Evolutionary conservation across 495 filamentous ascomycete species (phyloP), one percentile per base, ranked within the genome.

Genomic region (Cercophora samala): DNA sequence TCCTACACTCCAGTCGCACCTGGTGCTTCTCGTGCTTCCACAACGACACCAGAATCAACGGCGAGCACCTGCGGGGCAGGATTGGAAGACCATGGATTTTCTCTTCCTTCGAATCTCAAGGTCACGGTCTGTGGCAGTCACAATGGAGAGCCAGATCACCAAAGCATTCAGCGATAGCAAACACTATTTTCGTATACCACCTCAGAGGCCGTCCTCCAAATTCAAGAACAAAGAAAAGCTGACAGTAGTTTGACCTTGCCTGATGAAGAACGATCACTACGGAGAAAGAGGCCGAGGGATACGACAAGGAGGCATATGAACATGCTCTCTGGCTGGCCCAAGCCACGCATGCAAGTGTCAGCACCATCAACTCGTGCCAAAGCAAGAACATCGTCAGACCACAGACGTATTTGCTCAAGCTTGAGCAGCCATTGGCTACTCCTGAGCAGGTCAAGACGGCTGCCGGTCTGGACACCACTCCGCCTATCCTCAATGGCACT

Each of bases 261-360:
- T 23, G 23, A 46, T 62, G 64, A 42, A 58, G 60, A 37, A 53
- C 5, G 19, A 52, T 66, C 29, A n/a, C 46, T 8, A 53, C 64
- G 4, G 68, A 70, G 1, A 70, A 67, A 54, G 21, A 67, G 52
- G 64, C 58, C 5, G n/a, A 67, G 53, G 64, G 68, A 4, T 60
- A 62, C 23, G 64, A 70, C 32, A 67, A 65, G 53, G 68, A 70
- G 24, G 9, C 68, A 6, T 70, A 70, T 60, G 68, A 67, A 22
- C 61, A 70, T 32, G 24, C 64, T 5, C 59, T 60, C 24, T 66
- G 64, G 21, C 9, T 6, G 22, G 23, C 32, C 62, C 53, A 46
- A 26, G 23, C 59, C 25, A 26, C 42, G 8, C 24, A 54, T 42
- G 25, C 65, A 42, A 21, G 3, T 19, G 23, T 22, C 42, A 29